Evolutionary conservation across 2,329 filamentous ascomycete species (phyloP), one percentile per base, ranked within the genome.

Genomic region (Exophiala spinifera): DNA sequence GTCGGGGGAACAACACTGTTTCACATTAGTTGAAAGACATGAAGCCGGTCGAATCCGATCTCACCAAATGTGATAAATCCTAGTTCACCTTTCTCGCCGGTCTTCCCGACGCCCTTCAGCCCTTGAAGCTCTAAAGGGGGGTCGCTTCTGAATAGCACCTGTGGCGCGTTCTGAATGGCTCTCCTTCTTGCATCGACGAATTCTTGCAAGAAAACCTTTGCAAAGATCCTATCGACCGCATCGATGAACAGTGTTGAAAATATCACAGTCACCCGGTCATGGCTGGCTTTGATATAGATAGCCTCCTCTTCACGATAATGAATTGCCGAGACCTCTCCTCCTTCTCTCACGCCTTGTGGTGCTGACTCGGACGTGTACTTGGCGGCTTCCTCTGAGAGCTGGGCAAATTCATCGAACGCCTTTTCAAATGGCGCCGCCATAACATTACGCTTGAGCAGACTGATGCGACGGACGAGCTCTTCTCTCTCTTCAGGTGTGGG

Each of bases 351-450:
- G 59, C 91, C 92, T 70, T 96, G 90, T 1, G 94, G 94, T 49
- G 95, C 94, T 59, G 92, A 88, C 73, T 99, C 94, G 2, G 89
- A 89, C 34, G 89, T 96, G 70, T 94, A 97, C 69, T 91, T 90
- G 43, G 89, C 88, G 5, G 94, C 91, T 66, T 92, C 89, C 68
- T 95, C 90, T 64, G 87, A 85, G 60, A 99, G 76, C 61, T 85
- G 81, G 67, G 91, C 88, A 74, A 96, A 89, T 72, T 96, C 91
- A 66, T 95, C 84, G 71, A 97, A 99, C 19, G 95, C 94, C 69
- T 91, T 88, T 76, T 99, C 94, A 72, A 99, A 99, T 1, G 95
- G 94, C 46, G 94, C 92, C 59, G 94, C 95, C 94, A 99, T 97
- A 64, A 89, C 91, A 72, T 99, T 97, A 67, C 95, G 91, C 80